A percentile compares a stretch with the other conserved stretches of the same genome.
These are phyloP conservation scores for Atalantia buxifolia DNA, from an alignment of 345 rosid genomes.

Conservation along the genomic window DNA sequence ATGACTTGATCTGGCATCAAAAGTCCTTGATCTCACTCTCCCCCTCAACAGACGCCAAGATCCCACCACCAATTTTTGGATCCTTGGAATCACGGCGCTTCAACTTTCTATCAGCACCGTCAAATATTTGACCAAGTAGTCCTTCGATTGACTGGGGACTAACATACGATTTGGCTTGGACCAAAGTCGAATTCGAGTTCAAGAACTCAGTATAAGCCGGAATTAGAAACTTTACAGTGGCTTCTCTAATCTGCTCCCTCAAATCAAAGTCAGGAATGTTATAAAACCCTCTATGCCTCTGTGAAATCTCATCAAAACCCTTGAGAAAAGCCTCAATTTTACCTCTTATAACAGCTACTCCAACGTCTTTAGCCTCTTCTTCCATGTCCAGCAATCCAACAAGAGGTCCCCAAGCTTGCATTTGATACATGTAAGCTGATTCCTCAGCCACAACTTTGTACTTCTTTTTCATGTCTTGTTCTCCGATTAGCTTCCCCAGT, in stretches of 20 bases:
- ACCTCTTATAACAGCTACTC: conserved; percentile 15
- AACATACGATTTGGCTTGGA: conserved; percentile 20
- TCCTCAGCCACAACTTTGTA: conserved; percentile 56
- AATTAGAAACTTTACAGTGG: conserved; percentile 42
- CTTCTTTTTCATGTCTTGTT: conserved; percentile 36
- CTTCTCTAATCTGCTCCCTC: conserved; percentile 51
- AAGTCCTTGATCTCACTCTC: conserved; percentile 24
- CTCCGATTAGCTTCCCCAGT: conserved; percentile 49
- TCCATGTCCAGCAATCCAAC: conserved; percentile 37
- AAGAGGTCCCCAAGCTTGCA: conserved; percentile 48
- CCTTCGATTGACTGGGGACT: conserved; percentile 31
- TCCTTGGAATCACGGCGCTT: conserved; percentile 34
- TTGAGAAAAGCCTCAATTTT: conserved; percentile 41
- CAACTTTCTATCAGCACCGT: conserved; percentile 25
- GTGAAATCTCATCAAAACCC: conserved; percentile 39
- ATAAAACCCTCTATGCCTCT: conserved; percentile 31
- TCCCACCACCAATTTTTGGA: conserved; percentile 9
- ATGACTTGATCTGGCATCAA: conserved; percentile 25
- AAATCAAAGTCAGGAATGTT: conserved; percentile 46
- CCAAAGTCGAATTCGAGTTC: conserved; percentile 11
- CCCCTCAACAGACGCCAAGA: conserved; percentile 17
- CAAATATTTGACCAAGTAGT: conserved; percentile 29
- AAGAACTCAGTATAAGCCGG: conserved; percentile 41
- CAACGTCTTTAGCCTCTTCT: conserved; percentile 1
- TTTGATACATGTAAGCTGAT: conserved; percentile 59